Base-by-base conservation (phyloP, 2,329 filamentous ascomycete species). In the Aspergillus alliaceus region DNA sequence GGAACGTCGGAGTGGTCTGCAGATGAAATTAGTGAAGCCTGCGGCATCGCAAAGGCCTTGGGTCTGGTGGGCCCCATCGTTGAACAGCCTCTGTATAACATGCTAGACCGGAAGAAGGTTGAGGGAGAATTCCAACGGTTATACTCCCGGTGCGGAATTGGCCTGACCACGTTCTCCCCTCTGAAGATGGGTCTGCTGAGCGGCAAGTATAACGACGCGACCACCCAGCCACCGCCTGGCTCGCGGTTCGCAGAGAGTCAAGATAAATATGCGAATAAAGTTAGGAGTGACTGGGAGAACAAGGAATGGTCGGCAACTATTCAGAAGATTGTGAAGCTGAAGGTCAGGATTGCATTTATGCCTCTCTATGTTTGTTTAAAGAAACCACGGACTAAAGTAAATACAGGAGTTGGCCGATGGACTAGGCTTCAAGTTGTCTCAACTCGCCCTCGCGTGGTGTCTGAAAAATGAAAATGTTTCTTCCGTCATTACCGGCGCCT, bases 1-100 rank as follows among this genome's bases (percentile, higher is more conserved):
- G 87, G 86, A 50, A 89, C 86, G 0, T 88, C 84, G 1, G 85
- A 89, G 72, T 90, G 87, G 86, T 82, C 79, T 61, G 84, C 86
- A 35, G 83, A 86, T 56, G 87, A 90, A 73, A 89, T 90, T 65
- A 81, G 82, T 12, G 80, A 84, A 63, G 87, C 87, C 0, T 85
- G 83, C 77, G 77, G 83, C 14, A 79, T 84, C 59, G 86, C 86
- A 22, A 83, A 86, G 60, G 79, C 79, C 54, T 79, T 89, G 4
- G 79, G 81, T 18, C 75, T 90, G 44, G 82, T 89, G 61, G 85
- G 83, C 18, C 70, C 70, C 2, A 63, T 71, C 14, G 69, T 69
- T 40, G 69, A 90, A 73, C 87, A 90, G 74, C 86, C 86, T 1
- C 75, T 82, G 47, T 89, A 90, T 75, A 89, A 87, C 75, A 82